Conservation (phyloP, 306 rosid species). For the Phaseolus lunatus region DNA sequence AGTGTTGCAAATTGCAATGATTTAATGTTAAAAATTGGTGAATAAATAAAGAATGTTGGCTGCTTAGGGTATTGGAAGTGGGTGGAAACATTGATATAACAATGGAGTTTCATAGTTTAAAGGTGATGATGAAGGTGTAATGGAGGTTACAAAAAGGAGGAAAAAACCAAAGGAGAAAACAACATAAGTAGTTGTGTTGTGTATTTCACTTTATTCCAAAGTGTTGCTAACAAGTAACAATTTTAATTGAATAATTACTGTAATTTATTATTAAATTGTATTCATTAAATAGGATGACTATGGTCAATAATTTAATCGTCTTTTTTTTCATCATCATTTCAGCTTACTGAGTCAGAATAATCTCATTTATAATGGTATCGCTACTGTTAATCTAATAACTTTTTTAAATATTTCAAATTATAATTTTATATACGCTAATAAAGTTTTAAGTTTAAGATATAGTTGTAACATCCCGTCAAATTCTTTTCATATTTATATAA, state of each 20-base stretch:
- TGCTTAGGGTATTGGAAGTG: neutral
- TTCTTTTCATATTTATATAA: no score
- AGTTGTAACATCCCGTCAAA: no score
- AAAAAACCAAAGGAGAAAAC: conserved; percentile 1
- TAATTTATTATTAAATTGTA: no score
- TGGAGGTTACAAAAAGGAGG: neutral
- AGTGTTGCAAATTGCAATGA: neutral
- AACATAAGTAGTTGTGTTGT: conserved; percentile 34
- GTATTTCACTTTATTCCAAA: conserved; percentile 42
- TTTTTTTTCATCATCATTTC: no score
- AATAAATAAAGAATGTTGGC: neutral
- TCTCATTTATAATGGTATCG: no score
- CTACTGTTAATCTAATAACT: no score
- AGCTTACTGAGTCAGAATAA: no score
- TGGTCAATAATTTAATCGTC: neutral
- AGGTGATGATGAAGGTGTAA: neutral
- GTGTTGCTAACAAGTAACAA: conserved; percentile 5
- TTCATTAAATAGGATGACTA: neutral
- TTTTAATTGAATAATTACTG: neutral
- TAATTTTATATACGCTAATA: no score
- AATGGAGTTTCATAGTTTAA: conserved; percentile 5
- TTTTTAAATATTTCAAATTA: no score
- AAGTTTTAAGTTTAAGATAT: no score
- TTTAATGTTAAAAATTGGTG: neutral
- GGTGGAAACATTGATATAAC: neutral